A percentile compares a stretch with the other conserved stretches of the same genome.
Evolutionary conservation across 768 basidiomycete genomes (phyloP).

Genomic region (Tylopilus cervinicoccineus): DNA sequence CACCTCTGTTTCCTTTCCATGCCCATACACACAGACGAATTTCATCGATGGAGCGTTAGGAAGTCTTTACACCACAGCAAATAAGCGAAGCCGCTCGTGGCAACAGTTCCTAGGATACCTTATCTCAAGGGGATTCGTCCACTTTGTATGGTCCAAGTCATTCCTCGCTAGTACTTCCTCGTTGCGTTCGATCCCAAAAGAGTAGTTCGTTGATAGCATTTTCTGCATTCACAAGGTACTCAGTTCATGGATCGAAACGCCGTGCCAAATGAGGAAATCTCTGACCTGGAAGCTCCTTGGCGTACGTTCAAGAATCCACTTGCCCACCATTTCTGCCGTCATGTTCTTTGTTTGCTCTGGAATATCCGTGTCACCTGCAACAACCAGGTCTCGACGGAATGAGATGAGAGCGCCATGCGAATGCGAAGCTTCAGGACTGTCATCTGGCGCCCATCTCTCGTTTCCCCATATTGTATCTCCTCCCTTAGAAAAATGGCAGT

Average conservation of each 20-base stretch:
- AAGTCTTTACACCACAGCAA: conserved; percentile 42
- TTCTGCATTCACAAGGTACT: conserved; percentile 33
- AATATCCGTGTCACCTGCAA: conserved; percentile 2
- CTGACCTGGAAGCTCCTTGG: conserved; percentile 75
- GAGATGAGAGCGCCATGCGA: conserved; percentile 82
- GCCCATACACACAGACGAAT: conserved; percentile 90
- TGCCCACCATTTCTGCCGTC: conserved; percentile 69
- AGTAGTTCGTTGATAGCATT: conserved; percentile 85
- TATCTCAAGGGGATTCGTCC: conserved; percentile 88
- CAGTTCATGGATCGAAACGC: not conserved
- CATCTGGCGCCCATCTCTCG: conserved; percentile 73
- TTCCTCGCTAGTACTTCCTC: conserved; percentile 60
- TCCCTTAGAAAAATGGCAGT: conserved; percentile 43
- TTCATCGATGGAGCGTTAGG: conserved; percentile 91
- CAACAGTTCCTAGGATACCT: conserved; percentile 37
- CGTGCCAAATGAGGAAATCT: conserved; percentile 4
- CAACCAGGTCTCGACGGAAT: conserved; percentile 48
- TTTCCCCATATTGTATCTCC: conserved; percentile 86
- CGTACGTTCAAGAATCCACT: conserved; percentile 82
- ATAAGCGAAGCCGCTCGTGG: not conserved
- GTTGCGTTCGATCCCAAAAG: conserved; percentile 81
- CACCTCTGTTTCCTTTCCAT: conserved; percentile 94
- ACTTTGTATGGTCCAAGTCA: conserved; percentile 73
- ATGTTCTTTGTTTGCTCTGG: conserved; percentile 49
- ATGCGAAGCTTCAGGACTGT: conserved; percentile 46